Evolutionary conservation across 139 green algal species (phyloP).

Genomic region (Dunaliella sp.): DNA sequence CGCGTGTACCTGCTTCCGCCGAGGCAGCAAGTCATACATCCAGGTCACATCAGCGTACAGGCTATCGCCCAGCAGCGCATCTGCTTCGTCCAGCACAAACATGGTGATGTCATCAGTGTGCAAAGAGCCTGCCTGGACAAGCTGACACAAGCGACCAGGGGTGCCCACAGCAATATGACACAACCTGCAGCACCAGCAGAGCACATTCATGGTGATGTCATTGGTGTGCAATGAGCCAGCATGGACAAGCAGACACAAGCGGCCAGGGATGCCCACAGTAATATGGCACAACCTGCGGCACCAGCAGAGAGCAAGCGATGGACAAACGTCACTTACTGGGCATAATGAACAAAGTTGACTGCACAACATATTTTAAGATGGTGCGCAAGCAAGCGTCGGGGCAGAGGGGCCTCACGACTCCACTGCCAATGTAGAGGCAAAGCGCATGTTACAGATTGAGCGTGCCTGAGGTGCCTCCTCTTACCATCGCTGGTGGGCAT

Average conservation of each 20-base stretch:
- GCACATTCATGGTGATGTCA: constrained; percentile 53
- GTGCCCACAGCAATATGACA: constrained; percentile 78
- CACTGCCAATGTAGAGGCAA: too few relatives aligned
- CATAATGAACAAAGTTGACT: too few relatives aligned
- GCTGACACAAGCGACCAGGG: constrained; percentile 63
- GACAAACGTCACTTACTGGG: too few relatives aligned
- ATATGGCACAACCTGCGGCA: constrained; percentile 60
- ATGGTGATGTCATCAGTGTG: constrained; percentile 17
- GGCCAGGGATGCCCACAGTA: constrained; percentile 75
- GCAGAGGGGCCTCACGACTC: too few relatives aligned
- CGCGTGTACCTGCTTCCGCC: constrained; percentile 57
- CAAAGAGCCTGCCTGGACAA: constrained; percentile 54
- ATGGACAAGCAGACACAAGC: constrained; percentile 61
- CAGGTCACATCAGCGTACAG: constrained; percentile 51
- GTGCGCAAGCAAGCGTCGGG: too few relatives aligned
- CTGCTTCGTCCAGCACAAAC: constrained; percentile 83
- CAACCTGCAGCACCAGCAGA: constrained; percentile 51
- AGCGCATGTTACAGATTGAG: too few relatives aligned
- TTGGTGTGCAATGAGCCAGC: constrained; percentile 27
- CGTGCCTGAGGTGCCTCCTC: too few relatives aligned
- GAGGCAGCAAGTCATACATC: constrained; percentile 52
- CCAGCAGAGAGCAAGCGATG: too few relatives aligned
- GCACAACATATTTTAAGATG: too few relatives aligned
- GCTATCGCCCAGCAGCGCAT: constrained; percentile 62
- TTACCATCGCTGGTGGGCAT: too few relatives aligned